Evolutionary conservation across 2,329 filamentous ascomycete species (phyloP), one percentile per base, ranked within the genome.

Genomic region (Escovopsis weberi): DNA sequence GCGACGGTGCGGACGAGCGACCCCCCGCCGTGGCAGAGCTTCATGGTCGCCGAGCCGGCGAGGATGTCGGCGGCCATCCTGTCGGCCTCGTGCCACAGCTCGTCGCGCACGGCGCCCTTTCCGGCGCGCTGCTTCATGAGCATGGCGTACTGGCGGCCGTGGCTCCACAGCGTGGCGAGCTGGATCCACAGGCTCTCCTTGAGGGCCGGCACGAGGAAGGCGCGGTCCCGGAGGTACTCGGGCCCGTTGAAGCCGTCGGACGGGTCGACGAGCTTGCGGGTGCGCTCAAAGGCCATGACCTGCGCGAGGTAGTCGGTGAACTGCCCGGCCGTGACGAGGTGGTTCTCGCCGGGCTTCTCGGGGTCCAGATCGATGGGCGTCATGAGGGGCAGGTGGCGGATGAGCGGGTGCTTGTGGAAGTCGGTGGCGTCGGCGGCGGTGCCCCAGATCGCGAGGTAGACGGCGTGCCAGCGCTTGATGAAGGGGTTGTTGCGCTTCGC

Each of bases 391-490:
- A 44, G 23, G 26, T 43, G 35, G 4, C 33, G 18, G 4, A 50
- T 48, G 2, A 61, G 47, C 0, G 59, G 57, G 37, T 62, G 52
- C 26, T 55, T 53, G 39, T 59, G 56, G 36, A 63, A 58, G 26
- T 54, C 56, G 1, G 45, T 41, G 4, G 49, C 47, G 41, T 58
- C 58, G 12, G 56, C 59, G 4, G 38, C 49, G 4, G 54, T 58
- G 15, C 54, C 58, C 62, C 63, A 65, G 8, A 65, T 49, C 6
- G 56, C 46, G 38, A 53, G 43, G 45, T 60, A 65, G 12, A 60
- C 53, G 11, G 61, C 55, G 43, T 65, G 58, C 64, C 65, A 68
- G 44, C 53, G 56, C 47, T 60, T 63, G 43, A 70, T 64, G 45
- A 70, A 68, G 0, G 53, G 51, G 41, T 68, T 63, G 9, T 59